phyloP scores from a whole-genome alignment of 2,329 filamentous ascomycete genomes.

The Escovopsis sp. region DNA sequence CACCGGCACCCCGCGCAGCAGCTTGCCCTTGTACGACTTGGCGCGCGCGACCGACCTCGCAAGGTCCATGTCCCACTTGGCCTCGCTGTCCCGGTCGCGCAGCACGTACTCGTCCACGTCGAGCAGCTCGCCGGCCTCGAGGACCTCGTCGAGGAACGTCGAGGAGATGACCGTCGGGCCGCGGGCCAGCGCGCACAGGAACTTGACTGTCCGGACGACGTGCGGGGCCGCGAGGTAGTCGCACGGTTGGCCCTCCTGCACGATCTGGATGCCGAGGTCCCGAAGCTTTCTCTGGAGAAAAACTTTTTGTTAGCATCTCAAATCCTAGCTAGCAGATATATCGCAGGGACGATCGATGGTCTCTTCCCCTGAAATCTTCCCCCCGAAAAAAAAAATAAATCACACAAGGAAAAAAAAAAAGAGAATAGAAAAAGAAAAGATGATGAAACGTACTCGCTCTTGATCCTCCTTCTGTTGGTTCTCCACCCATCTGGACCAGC shows the following conservation, averaged over 20 bases:
- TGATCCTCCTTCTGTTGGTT: conserved; percentile 59
- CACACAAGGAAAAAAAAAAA: too few species aligned
- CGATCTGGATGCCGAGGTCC: conserved; percentile 67
- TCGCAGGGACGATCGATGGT: too few species aligned
- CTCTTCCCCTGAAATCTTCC: too few species aligned
- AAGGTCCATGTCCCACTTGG: conserved; percentile 54
- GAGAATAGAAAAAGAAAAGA: too few species aligned
- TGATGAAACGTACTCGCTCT: conserved; percentile 56
- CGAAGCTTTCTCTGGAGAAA: conserved; percentile 57
- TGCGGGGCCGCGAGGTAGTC: conserved; percentile 79
- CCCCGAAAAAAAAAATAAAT: too few species aligned
- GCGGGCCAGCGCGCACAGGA: conserved; percentile 72
- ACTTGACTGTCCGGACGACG: conserved; percentile 84
- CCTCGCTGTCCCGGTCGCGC: conserved; percentile 58
- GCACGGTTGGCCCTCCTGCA: conserved; percentile 59
- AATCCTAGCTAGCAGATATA: not conserved
- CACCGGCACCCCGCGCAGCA: conserved; percentile 62
- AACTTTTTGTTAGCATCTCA: conserved; percentile 3
- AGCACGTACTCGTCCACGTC: conserved; percentile 52
- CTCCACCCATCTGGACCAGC: conserved; percentile 68
- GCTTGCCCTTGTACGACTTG: conserved; percentile 57
- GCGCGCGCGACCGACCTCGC: conserved; percentile 55
- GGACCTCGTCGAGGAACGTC: conserved; percentile 62
- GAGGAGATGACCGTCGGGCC: conserved; percentile 66
- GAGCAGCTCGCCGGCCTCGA: conserved; percentile 53